Base-by-base conservation (phyloP, 2,329 filamentous ascomycete species). In the Xylariomycetidae sp. region DNA sequence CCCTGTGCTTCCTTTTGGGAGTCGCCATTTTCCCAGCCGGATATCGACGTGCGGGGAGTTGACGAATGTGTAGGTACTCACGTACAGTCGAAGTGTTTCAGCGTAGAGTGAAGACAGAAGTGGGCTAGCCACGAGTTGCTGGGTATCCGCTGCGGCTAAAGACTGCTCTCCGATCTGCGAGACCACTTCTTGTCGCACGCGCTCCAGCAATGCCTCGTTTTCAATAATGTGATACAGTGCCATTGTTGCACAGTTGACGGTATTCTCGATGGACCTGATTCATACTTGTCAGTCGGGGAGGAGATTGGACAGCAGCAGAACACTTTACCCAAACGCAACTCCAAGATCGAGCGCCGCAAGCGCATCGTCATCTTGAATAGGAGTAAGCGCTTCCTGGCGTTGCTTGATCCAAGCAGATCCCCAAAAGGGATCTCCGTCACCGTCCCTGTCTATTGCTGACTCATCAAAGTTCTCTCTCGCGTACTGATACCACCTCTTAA, bases 401-500 rank as follows among this genome's bases (percentile, higher is more conserved):
- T 36, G 6, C 13, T 39, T 27, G 18, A 41, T 35, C n/a, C 28
- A 20, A 2, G 25, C 17, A 3, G 37, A 42, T 7, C 44, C 44
- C 42, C 42, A 47, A 14, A 29, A 37, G 3, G 42, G 40, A 20
- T 42, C 44, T 7, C 34, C 33, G 25, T 44, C 47, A 4, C 41
- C 42, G 15, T 47, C 45, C 3, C 27, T 14, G 3, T 37, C 30
- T 11, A 45, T 41, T 27, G 29, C 36, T 8, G 38, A 41, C 3
- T 32, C 27, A n/a, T 37, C 31, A 14, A 45, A 49, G 13, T 44
- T 23, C 20, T 43, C 27, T 10, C 44, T 30, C 1, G 44, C 38
- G 25, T 49, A 45, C 14, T 31, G 15, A n/a, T 49, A 36, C 47
- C 47, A 49, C 13, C 16, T 23, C 28, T 43, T 45, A 13, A 50